phyloP scores from a whole-genome alignment of 2,329 filamentous ascomycete species.

The Phialophora verrucosa region DNA sequence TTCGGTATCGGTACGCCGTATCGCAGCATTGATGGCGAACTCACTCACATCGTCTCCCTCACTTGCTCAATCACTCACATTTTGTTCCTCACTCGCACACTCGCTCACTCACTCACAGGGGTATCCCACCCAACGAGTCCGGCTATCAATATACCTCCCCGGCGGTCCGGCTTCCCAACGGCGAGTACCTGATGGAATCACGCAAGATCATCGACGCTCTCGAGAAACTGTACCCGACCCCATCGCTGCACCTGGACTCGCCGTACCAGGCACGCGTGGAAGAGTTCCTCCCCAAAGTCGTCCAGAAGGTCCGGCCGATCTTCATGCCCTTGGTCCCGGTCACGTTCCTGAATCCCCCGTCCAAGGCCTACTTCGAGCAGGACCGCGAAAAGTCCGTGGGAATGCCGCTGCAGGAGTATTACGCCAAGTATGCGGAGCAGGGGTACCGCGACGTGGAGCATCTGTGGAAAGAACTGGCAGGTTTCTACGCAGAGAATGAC shows the following conservation, averaged over 20 bases:
- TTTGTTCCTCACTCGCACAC: no score
- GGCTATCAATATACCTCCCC: conserved; percentile 61
- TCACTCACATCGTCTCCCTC: background rate
- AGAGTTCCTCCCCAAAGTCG: conserved; percentile 46
- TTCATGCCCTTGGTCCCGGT: conserved; percentile 58
- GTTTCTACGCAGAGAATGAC: conserved; percentile 60
- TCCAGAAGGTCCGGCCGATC: conserved; percentile 48
- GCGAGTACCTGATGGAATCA: conserved; percentile 69
- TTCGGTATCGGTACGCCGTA: background rate
- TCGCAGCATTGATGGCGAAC: background rate
- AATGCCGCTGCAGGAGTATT: conserved; percentile 59
- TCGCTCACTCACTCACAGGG: conserved; percentile 39
- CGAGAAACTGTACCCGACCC: conserved; percentile 64
- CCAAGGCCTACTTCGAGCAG: conserved; percentile 61
- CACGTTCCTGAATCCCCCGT: conserved; percentile 58
- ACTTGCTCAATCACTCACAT: background rate
- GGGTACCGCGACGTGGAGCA: conserved; percentile 54
- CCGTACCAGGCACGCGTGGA: conserved; percentile 56
- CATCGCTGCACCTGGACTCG: conserved; percentile 63
- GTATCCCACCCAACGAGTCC: conserved; percentile 53
- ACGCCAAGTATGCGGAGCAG: conserved; percentile 46
- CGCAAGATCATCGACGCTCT: conserved; percentile 63
- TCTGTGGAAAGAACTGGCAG: conserved; percentile 45
- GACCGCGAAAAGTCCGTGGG: conserved; percentile 59
- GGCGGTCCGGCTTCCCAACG: conserved; percentile 61